Base-by-base conservation (phyloP, 805 yeast species). In the Lachancea thermotolerans region DNA sequence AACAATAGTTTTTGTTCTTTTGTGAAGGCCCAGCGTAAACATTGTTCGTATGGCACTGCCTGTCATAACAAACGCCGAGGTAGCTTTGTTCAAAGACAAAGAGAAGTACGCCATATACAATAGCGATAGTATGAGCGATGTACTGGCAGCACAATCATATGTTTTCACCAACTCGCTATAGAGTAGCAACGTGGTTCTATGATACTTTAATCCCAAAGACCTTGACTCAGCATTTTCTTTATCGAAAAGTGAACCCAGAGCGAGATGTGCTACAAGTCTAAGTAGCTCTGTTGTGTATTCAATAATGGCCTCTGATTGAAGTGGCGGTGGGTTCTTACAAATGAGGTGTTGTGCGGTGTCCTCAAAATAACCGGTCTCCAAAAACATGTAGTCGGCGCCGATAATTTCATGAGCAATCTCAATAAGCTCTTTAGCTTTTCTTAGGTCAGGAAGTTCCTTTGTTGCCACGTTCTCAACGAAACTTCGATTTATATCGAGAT, bases 371-470 rank as follows among this genome's bases (percentile, higher is more conserved):
- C 43, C 44, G 4, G 43, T 30, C 17, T 53, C 55, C 18, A 53
- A 45, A 37, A 42, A 53, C 50, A 53, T 41, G 41, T 53, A 53
- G 42, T 53, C 57, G 5, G 55, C 53, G 16, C 53, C 57, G 39
- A 53, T 51, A 10, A 45, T 43, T 27, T 34, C 38, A 4, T 35
- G 38, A 10, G 52, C 53, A 10, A 47, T 40, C 10, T 42, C 31
- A 9, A 53, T 37, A 39, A 53, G 49, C 25, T 42, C 45, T 31
- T 45, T 39, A 16, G 52, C 56, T 10, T 49, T 47, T 17, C 42
- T 34, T n/a, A 45, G 17, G 17, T 48, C 29, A 10, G 54, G 56
- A 25, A 51, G 43, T 14, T 37, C 40, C 14, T 46, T 48, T 14
- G 4, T 18, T 12, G n/a, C 36, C 6, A 42, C 18, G 9, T 8